Percentiles rank a stretch among this genome's conserved stretches.
These are phyloP conservation scores for Peronospora belbahrii DNA, from an alignment of 352 stramenopile genomes.

Conservation along the genomic window DNA sequence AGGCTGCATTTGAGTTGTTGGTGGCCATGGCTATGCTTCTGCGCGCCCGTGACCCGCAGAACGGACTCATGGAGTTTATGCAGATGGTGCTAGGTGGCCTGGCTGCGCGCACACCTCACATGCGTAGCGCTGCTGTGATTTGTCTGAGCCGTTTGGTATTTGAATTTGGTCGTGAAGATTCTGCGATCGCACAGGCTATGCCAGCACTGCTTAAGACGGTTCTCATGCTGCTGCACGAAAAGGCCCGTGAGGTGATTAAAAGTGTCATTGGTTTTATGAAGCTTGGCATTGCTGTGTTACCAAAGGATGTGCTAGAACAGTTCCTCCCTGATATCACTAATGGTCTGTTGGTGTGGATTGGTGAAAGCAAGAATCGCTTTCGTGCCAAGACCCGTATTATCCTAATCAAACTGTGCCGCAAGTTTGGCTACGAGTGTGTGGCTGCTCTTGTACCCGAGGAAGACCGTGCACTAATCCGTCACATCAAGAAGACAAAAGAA, in stretches of 20 bases:
- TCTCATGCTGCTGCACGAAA: constrained; percentile 89
- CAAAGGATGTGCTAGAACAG: constrained; percentile 81
- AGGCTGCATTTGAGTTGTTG: constrained; percentile 80
- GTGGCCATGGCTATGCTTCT: constrained; percentile 79
- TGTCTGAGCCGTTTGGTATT: constrained; percentile 93
- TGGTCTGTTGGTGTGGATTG: constrained; percentile 89
- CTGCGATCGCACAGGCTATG: constrained; percentile 65
- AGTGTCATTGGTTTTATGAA: constrained; percentile 94
- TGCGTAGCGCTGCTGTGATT: constrained; percentile 92
- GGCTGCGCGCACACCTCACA: constrained; percentile 90
- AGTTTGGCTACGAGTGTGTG: constrained; percentile 91
- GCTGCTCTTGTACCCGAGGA: constrained; percentile 84
- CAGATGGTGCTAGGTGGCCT: constrained; percentile 90
- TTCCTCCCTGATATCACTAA: constrained; percentile 90
- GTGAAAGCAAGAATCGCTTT: constrained; percentile 93
- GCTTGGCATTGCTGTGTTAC: constrained; percentile 89
- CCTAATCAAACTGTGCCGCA: constrained; percentile 91
- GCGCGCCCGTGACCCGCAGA: constrained; percentile 47
- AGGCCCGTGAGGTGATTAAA: constrained; percentile 94
- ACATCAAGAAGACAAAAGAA: constrained; percentile 94
- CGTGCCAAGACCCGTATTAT: constrained; percentile 93
- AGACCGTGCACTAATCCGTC: constrained; percentile 88
- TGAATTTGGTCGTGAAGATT: constrained; percentile 84
- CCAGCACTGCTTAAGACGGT: constrained; percentile 89
- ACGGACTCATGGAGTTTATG: constrained; percentile 85